phyloP scores from a whole-genome alignment of 2,329 filamentous ascomycete genomes.

The Myrmaecium sp. region DNA sequence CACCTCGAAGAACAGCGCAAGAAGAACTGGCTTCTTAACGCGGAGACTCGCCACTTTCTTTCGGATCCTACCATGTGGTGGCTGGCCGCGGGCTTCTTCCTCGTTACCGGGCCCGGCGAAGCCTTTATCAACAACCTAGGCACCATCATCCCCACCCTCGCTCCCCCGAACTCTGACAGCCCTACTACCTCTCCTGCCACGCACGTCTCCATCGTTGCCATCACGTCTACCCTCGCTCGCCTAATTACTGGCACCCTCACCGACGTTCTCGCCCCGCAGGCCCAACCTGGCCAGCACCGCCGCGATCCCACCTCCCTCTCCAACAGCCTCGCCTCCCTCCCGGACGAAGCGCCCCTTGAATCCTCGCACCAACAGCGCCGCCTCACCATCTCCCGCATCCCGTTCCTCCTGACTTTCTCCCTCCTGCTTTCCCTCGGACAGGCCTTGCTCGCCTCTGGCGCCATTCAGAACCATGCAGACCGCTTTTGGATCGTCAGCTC shows the following conservation, averaged over 20 bases:
- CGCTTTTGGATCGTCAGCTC: conserved; percentile 77
- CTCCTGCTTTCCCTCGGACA: conserved; percentile 58
- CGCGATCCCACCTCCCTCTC: conserved; percentile 26
- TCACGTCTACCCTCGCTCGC: conserved; percentile 79
- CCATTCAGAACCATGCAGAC: conserved; percentile 54
- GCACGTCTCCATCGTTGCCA: conserved; percentile 81
- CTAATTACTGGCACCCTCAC: conserved; percentile 80
- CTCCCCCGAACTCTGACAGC: conserved; percentile 31
- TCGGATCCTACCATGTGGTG: conserved; percentile 91
- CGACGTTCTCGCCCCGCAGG: conserved; percentile 57
- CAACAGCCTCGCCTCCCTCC: conserved; percentile 22
- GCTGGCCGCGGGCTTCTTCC: conserved; percentile 76
- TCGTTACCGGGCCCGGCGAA: conserved; percentile 89
- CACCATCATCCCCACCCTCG: conserved; percentile 78
- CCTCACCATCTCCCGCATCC: conserved; percentile 57
- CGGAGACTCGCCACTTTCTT: conserved; percentile 73
- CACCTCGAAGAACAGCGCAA: conserved; percentile 45
- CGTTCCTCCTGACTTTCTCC: conserved; percentile 62
- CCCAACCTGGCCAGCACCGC: conserved; percentile 39
- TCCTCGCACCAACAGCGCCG: too few relatives aligned
- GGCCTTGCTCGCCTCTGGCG: conserved; percentile 58
- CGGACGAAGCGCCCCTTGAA: conserved; percentile 6
- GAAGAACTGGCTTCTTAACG: conserved; percentile 83
- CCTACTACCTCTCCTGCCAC: conserved; percentile 52
- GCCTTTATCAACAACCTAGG: conserved; percentile 96